Evolutionary conservation across 768 basidiomycete genomes (phyloP), one percentile per base, ranked within the genome.

Genomic region (Gloeostereum incarnatum): DNA sequence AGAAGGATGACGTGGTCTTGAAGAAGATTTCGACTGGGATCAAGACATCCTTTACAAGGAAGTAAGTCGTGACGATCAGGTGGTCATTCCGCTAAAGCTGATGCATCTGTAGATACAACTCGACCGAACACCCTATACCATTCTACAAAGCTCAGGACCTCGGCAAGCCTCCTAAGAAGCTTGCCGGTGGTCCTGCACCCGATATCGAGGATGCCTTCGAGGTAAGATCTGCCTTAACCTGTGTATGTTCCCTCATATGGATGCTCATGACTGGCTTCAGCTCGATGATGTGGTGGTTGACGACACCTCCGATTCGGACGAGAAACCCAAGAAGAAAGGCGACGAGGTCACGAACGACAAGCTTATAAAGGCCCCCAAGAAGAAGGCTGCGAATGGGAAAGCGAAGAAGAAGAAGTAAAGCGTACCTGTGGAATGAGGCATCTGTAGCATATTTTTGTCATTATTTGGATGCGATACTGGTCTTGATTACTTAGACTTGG

Each of bases 181-280:
- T 93, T 26, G 73, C 77, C 1, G 67, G 63, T 31, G 86, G 78
- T 3, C 73, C 84, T 4, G 75, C 75, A 7, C 91, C 94, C 0
- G 94, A 98, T 60, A 68, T 91, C 14, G 94, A 97, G 54, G 94
- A 98, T 36, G 92, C 81, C 0, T 85, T 81, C 45, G 90, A 87
- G 46, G 83, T 88, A 45, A 52, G 78, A 60, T 29, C 19, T 3
- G 21, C 35, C 13, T 17, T n/a, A 0, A 24, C 1, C 26, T 3
- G 11, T 30, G 22, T 20, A 20, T 22, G 20, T 13, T 26, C 11
- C 4, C 24, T 16, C 26, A 14, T 31, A 24, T 30, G 18, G 35
- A 18, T 24, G 51, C 22, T 24, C 17, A 34, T 32, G 33, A n/a
- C 2, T 25, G 29, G 31, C 31, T 21, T 7, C 38, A 67, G 72